Evolutionary conservation across 306 rosid species (phyloP).

Genomic region (Quercus glauca): DNA sequence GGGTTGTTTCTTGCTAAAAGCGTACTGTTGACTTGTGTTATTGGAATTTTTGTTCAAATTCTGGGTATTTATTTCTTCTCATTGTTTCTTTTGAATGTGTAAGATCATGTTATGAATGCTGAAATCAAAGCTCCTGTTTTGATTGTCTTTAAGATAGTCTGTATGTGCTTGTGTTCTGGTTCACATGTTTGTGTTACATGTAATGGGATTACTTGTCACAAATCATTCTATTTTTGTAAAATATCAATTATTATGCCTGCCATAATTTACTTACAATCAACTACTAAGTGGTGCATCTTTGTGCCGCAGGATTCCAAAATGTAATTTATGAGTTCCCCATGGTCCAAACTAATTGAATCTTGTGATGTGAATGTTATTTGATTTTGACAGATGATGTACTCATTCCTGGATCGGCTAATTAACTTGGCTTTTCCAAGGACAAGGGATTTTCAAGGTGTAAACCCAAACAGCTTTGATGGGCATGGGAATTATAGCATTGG

Average conservation of each 20-base stretch:
- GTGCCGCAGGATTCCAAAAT: background rate
- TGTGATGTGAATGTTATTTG: conserved; percentile 9
- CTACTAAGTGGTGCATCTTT: background rate
- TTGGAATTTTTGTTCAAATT: background rate
- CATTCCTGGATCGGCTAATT: conserved; percentile 80
- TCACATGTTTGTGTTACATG: background rate
- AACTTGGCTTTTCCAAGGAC: conserved; percentile 93
- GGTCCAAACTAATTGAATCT: background rate
- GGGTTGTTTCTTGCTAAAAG: too few species aligned
- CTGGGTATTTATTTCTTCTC: background rate
- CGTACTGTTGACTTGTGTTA: too few species aligned
- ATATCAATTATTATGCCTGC: background rate
- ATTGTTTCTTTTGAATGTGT: background rate
- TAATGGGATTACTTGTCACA: background rate
- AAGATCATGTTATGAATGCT: background rate
- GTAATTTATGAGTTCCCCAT: background rate
- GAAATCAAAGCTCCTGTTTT: background rate
- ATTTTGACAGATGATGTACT: conserved; percentile 63
- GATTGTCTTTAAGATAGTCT: background rate
- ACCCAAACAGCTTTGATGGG: conserved; percentile 81
- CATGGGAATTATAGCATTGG: conserved; percentile 77
- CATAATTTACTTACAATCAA: background rate
- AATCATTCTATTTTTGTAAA: background rate
- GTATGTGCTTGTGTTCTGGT: background rate
- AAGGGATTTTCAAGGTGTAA: conserved; percentile 93